Evolutionary conservation across 2,329 filamentous ascomycete species (phyloP).

Genomic region (Tolypocladium amazonense): DNA sequence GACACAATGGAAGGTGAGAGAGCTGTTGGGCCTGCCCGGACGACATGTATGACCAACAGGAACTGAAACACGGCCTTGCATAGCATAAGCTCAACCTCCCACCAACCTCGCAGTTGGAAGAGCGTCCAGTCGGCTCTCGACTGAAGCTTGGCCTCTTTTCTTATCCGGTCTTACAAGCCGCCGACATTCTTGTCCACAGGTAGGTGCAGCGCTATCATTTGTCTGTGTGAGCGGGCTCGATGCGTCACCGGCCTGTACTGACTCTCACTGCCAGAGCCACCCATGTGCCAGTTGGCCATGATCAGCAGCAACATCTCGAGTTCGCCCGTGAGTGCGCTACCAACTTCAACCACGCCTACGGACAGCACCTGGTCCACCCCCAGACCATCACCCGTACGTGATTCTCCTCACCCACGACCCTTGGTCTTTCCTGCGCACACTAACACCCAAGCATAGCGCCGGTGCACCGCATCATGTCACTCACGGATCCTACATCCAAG

Average conservation of each 20-base stretch:
- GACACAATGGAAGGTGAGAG: slow-evolving; percentile 90
- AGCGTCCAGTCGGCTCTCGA: slow-evolving; percentile 43
- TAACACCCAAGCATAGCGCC: slow-evolving; percentile 41
- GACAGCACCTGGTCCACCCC: slow-evolving; percentile 52
- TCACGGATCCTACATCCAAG: slow-evolving; percentile 66
- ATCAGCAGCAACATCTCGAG: slow-evolving; percentile 89
- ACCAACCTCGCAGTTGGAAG: slow-evolving; percentile 45
- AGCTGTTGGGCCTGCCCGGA: background rate
- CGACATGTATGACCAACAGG: background rate
- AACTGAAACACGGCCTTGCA: background rate
- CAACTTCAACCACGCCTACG: slow-evolving; percentile 74
- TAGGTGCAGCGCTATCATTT: slow-evolving; percentile 18
- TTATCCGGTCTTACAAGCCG: slow-evolving; percentile 91
- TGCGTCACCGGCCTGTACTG: background rate
- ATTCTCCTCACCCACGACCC: background rate
- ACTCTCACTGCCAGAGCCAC: slow-evolving; percentile 49
- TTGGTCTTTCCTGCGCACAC: background rate
- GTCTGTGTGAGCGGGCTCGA: background rate
- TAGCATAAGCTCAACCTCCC: slow-evolving; percentile 65
- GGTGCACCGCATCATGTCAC: slow-evolving; percentile 80
- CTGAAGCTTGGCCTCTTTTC: slow-evolving; percentile 88
- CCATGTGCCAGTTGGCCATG: slow-evolving; percentile 93
- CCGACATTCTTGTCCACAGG: slow-evolving; percentile 83
- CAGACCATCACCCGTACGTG: slow-evolving; percentile 59
- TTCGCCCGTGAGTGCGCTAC: slow-evolving; percentile 78